Evolutionary conservation across 805 yeast genomes (phyloP), one percentile per base, ranked within the genome.

Genomic region (Kluyveromyces wickerhamii): DNA sequence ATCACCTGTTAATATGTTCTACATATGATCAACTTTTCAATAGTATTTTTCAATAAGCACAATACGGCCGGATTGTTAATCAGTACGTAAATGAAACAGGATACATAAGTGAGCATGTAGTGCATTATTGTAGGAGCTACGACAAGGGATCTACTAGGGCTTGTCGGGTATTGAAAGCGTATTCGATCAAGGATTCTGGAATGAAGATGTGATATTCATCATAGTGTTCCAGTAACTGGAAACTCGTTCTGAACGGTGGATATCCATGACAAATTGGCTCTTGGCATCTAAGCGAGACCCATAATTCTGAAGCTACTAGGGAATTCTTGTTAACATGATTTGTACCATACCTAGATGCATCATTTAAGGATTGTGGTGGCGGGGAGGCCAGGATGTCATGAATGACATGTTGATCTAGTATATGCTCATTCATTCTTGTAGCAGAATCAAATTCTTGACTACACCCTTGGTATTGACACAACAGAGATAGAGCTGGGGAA

Each of bases 131-230:
- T n/a, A n/a, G n/a, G n/a, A n/a, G n/a, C n/a, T n/a, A n/a, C n/a
- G n/a, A n/a, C n/a, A n/a, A n/a, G n/a, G n/a, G n/a, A n/a, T n/a
- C n/a, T n/a, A n/a, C n/a, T n/a, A n/a, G n/a, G n/a, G n/a, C n/a
- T n/a, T n/a, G n/a, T n/a, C n/a, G n/a, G n/a, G n/a, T n/a, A n/a
- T 23, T 14, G n/a, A 23, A 23, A 6, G 26, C 11, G 26, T 23
- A 23, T 10, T 23, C 5, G 11, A 23, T 12, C 12, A 38, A 21
- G 4, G 37, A 13, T 26, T 38, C 41, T 11, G 41, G 41, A 19
- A 38, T 34, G 21, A 18, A 38, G 17, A 37, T 25, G 19, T 38
- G 41, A 17, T 38, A 21, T 32, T 31, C 34, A 17, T 38, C 41
- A 18, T 34, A 38, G 25, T 38, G 41, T 15, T 37, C 35, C 13